A percentile compares a stretch with the other conserved stretches of the same genome.
These are phyloP conservation scores for Stygiomarasmius scandens DNA, from an alignment of 1,284 basidiomycete species.

Conservation along the genomic window DNA sequence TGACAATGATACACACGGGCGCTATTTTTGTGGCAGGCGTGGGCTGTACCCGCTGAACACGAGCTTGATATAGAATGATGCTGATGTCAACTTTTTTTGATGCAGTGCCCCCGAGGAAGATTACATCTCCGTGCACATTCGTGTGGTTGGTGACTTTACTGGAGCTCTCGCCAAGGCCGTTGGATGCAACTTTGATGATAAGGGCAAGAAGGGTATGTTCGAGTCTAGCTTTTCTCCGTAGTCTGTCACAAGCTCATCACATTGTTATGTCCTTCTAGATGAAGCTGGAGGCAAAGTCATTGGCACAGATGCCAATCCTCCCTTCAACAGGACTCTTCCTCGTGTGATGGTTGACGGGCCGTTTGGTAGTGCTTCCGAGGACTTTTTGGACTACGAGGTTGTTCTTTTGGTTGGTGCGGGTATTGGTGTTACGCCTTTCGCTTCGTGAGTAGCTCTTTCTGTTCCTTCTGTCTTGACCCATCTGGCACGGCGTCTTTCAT, in stretches of 20 bases:
- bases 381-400: slow-evolving; percentile 85
- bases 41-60: background rate
- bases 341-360: slow-evolving; percentile 91
- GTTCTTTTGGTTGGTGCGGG: slow-evolving; percentile 87
- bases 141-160: slow-evolving; percentile 89
- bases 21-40: background rate
- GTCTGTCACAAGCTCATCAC: background rate
- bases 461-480: background rate
- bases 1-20: too few species aligned
- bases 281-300: slow-evolving; percentile 59
- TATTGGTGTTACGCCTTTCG: slow-evolving; percentile 93
- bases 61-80: background rate
- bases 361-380: slow-evolving; percentile 84
- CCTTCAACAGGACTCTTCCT: slow-evolving; percentile 74
- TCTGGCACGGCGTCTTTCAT: too few species aligned
- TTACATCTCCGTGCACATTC: slow-evolving; percentile 89
- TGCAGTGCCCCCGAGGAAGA: slow-evolving; percentile 85
- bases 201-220: slow-evolving; percentile 42
- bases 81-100: background rate
- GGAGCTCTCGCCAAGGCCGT: slow-evolving; percentile 73
- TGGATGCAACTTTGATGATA: slow-evolving; percentile 76
- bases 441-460: slow-evolving; percentile 58
- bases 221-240: background rate
- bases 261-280: slow-evolving; percentile 12
- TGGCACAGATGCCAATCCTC: slow-evolving; percentile 56